phyloP scores from a whole-genome alignment of 164 flowering plant species.

The Malania oleifera region DNA sequence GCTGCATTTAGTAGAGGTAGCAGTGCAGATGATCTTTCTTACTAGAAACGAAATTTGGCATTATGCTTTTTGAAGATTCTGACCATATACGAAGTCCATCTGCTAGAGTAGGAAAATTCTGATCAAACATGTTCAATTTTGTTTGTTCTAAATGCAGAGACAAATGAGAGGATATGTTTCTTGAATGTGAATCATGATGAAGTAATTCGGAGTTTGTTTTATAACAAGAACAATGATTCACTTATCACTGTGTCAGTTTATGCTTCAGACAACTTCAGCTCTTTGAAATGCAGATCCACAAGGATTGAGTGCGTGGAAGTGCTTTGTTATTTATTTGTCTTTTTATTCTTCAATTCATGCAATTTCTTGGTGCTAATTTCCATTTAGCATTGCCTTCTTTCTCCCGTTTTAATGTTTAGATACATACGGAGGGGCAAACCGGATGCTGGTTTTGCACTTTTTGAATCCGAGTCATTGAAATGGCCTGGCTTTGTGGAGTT shows the following conservation, averaged over 20 bases:
- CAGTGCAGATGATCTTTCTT: not conserved
- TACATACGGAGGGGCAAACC: conserved; percentile 80
- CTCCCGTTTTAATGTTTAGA: conserved; percentile 25
- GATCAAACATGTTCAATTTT: not conserved
- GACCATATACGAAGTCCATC: not conserved
- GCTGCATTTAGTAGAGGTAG: conserved; percentile 97
- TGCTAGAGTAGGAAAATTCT: not conserved
- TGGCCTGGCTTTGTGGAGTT: conserved; percentile 99
- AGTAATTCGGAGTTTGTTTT: conserved; percentile 94
- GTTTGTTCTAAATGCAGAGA: conserved; percentile 45
- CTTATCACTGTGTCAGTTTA: conserved; percentile 98
- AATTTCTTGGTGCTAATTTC: not conserved
- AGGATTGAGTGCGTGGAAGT: conserved; percentile 72
- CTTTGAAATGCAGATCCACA: conserved; percentile 94
- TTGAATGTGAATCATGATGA: conserved; percentile 90
- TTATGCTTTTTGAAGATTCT: not conserved
- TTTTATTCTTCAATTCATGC: not conserved
- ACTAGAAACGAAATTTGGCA: not conserved
- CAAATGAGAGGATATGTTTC: conserved; percentile 89
- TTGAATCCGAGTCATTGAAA: conserved; percentile 88
- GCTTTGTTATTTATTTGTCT: not conserved
- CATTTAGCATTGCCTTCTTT: no score
- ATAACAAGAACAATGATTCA: conserved; percentile 94
- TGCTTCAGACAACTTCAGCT: conserved; percentile 98
- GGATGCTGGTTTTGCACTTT: conserved; percentile 90